These are phyloP conservation scores for Mycena rebaudengoi DNA, from an alignment of 768 basidiomycete species.

Conservation along the genomic window DNA sequence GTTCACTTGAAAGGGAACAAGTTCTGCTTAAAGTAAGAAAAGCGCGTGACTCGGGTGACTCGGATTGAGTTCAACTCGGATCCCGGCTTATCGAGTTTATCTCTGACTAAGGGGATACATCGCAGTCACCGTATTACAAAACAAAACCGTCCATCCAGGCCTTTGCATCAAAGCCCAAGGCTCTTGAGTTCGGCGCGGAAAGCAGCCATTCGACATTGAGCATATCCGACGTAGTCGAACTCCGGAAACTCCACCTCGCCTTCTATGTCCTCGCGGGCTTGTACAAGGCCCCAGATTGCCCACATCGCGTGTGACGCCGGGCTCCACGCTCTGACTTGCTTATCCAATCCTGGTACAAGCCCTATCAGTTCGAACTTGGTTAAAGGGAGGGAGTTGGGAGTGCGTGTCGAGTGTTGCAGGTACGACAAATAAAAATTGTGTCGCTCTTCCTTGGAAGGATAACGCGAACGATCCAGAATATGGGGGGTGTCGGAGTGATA, in stretches of 20 bases:
- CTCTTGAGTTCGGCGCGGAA: conserved; percentile 66
- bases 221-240: conserved; percentile 92
- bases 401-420: conserved; percentile 59
- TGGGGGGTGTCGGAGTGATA: conserved; percentile 81
- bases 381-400: conserved; percentile 40
- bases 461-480: conserved; percentile 65
- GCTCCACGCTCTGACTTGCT: conserved; percentile 87
- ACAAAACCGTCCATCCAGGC: not conserved
- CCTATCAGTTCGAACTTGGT: conserved; percentile 45
- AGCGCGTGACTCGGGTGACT: too few species aligned
- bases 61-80: too few species aligned
- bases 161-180: conserved; percentile 5
- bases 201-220: conserved; percentile 68
- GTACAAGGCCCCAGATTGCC: conserved; percentile 95
- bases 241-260: conserved; percentile 68
- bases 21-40: too few species aligned
- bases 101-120: too few species aligned
- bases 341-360: conserved; percentile 68
- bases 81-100: too few species aligned
- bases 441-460: conserved; percentile 79
- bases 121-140: conserved; percentile 11
- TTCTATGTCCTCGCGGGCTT: conserved; percentile 81
- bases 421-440: conserved; percentile 89
- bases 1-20: too few species aligned
- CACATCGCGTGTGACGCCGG: conserved; percentile 92